Evolutionary conservation across 257 asterid species (phyloP).

Genomic region (Solanum dulcamara): DNA sequence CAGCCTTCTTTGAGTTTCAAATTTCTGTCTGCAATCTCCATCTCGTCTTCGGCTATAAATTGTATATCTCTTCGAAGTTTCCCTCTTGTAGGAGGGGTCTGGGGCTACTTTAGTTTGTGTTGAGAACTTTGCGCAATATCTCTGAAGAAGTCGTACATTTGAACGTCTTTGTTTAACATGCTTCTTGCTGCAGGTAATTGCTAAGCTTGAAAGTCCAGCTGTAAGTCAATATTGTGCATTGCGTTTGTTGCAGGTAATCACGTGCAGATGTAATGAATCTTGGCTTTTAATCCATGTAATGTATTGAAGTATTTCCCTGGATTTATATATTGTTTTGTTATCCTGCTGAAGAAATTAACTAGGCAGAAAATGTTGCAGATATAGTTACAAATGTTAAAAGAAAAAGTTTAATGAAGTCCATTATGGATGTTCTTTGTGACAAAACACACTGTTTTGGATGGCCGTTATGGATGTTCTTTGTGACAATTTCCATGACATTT

Average conservation of each 20-base stretch:
- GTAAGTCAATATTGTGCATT: slow-evolving; percentile 94
- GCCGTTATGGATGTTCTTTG: background rate
- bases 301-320: background rate
- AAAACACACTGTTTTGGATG: background rate
- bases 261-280: background rate
- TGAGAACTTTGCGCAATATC: slow-evolving; percentile 9
- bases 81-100: background rate
- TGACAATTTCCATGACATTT: background rate
- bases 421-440: too few relatives aligned
- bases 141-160: background rate
- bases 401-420: background rate
- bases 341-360: background rate
- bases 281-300: background rate
- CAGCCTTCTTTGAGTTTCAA: background rate
- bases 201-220: slow-evolving; percentile 97
- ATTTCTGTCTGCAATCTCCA: background rate
- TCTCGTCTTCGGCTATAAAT: background rate
- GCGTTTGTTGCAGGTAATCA: slow-evolving; percentile 83
- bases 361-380: background rate
- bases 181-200: slow-evolving; percentile 72
- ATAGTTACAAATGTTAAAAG: background rate
- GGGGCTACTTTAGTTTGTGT: background rate
- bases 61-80: background rate
- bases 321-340: background rate
- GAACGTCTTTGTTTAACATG: slow-evolving; percentile 10